phyloP scores from a whole-genome alignment of 148 eudicot species.

The Silene uniflora region DNA sequence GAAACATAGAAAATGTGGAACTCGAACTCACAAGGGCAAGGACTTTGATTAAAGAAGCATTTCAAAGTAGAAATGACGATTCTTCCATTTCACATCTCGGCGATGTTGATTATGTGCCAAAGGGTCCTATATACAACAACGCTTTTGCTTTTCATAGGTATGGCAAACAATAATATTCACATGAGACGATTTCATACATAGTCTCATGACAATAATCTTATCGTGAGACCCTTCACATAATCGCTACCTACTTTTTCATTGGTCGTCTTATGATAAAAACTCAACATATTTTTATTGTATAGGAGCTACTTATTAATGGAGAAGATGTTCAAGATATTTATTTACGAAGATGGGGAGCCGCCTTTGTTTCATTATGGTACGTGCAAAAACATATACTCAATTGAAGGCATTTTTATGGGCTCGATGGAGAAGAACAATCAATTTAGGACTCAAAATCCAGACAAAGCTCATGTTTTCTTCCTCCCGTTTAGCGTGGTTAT shows the following conservation, averaged over 20 bases:
- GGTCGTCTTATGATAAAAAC: background rate
- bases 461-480: constrained; percentile 57
- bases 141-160: constrained; percentile 72
- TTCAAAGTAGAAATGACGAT: constrained; percentile 15
- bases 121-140: constrained; percentile 48
- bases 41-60: constrained; percentile 45
- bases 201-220: too few relatives aligned
- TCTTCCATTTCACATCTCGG: constrained; percentile 17
- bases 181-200: too few relatives aligned
- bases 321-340: constrained; percentile 50
- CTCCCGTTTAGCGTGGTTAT: constrained; percentile 68
- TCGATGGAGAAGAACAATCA: constrained; percentile 34
- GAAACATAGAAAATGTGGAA: constrained; percentile 36
- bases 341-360: constrained; percentile 69
- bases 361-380: constrained; percentile 70
- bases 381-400: constrained; percentile 55
- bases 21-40: constrained; percentile 49
- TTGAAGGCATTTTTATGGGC: constrained; percentile 57
- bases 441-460: constrained; percentile 39
- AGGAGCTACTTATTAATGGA: constrained; percentile 75
- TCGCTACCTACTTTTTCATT: too few relatives aligned
- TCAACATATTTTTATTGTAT: background rate
- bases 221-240: too few relatives aligned
- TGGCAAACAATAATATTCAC: background rate
- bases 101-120: constrained; percentile 46